phyloP scores from a whole-genome alignment of 331 rosid genomes.

The Prunus yedoensis region DNA sequence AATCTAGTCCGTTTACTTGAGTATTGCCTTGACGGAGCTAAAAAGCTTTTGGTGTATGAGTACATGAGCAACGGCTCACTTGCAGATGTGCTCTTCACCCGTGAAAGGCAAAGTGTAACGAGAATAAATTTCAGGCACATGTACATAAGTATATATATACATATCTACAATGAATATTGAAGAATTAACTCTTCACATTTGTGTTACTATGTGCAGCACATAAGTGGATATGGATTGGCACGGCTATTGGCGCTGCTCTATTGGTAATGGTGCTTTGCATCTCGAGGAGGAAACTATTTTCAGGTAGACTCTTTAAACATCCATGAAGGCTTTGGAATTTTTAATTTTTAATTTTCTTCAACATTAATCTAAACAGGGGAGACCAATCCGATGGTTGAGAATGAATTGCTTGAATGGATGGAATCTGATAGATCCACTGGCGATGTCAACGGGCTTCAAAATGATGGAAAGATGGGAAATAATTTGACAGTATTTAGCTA shows the following conservation, averaged over 20 bases:
- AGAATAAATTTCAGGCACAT: too few relatives aligned
- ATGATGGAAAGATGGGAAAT: neutral
- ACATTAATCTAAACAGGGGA: neutral
- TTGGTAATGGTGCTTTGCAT: neutral
- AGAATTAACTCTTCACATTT: too few relatives aligned
- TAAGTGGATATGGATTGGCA: neutral
- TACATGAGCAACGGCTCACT: conserved; percentile 2
- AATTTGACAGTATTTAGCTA: neutral
- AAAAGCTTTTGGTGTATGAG: conserved; percentile 14
- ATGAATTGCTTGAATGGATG: neutral
- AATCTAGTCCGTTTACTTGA: conserved; percentile 24
- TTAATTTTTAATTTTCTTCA: neutral
- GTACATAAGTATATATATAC: too few relatives aligned
- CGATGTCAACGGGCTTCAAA: neutral
- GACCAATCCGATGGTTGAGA: neutral
- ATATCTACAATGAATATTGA: too few relatives aligned
- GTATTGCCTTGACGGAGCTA: conserved; percentile 16
- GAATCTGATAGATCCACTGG: neutral
- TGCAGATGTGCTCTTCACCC: conserved; percentile 24
- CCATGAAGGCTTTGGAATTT: neutral
- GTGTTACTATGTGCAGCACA: too few relatives aligned
- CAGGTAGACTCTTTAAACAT: neutral
- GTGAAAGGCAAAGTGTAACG: neutral
- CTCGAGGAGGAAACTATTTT: neutral
- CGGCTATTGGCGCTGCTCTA: neutral